phyloP scores from a whole-genome alignment of 257 asterid species.

The Ehretia macrophylla region DNA sequence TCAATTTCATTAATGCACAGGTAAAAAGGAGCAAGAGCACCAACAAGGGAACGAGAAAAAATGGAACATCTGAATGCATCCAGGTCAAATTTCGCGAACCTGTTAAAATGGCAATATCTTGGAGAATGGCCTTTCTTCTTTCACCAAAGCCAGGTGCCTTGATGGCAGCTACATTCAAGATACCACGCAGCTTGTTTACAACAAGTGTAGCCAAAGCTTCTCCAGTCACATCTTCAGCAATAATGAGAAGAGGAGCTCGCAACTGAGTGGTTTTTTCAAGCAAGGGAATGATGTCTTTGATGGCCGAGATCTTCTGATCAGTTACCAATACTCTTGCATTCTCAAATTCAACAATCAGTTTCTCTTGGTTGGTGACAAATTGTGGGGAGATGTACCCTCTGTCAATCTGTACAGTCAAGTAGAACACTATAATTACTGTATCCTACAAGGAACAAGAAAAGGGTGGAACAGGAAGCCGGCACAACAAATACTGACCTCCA shows the following conservation, averaged over 20 bases:
- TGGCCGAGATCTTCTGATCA: constrained; percentile 83
- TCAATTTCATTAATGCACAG: too few species aligned
- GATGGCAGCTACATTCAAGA: constrained; percentile 91
- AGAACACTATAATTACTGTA: neutral
- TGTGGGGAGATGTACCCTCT: constrained; percentile 96
- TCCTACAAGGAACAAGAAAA: neutral
- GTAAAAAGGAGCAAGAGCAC: too few species aligned
- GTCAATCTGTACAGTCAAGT: constrained; percentile 54
- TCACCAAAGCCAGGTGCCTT: constrained; percentile 99
- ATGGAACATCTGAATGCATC: too few species aligned
- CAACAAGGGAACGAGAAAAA: too few species aligned
- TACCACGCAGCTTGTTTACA: constrained; percentile 91
- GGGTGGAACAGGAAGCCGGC: neutral
- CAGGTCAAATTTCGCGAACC: constrained; percentile 31
- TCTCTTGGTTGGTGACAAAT: constrained; percentile 88
- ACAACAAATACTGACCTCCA: constrained; percentile 63
- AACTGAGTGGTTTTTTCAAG: constrained; percentile 83
- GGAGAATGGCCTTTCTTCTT: constrained; percentile 91
- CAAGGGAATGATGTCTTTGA: constrained; percentile 88
- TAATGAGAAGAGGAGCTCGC: constrained; percentile 72
- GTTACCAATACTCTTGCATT: constrained; percentile 77
- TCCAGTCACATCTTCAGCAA: constrained; percentile 93
- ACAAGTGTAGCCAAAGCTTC: constrained; percentile 99
- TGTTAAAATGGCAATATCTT: constrained; percentile 92
- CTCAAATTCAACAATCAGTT: constrained; percentile 77